A percentile compares a stretch with the other conserved stretches of the same genome.
Conservation (phyloP, 495 filamentous ascomycete genomes). For the Hyaloscypha variabilis region DNA sequence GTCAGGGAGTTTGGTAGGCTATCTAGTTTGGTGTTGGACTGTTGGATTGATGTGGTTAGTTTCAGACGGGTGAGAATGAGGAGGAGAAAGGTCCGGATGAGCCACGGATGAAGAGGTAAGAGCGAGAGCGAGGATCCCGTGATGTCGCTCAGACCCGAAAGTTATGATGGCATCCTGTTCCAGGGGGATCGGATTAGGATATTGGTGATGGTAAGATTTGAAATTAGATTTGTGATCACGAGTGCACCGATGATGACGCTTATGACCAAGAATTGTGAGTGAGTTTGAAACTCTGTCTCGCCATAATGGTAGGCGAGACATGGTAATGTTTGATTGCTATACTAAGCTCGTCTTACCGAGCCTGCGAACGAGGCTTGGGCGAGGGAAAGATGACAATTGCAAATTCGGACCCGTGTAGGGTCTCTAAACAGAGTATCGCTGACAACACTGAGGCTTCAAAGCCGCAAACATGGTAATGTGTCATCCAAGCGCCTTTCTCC, state of each 20-base stretch:
- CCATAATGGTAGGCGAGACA: slow-evolving; percentile 4
- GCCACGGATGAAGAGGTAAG: not conserved
- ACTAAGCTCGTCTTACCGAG: not conserved
- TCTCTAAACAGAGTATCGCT: slow-evolving; percentile 8
- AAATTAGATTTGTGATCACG: not conserved
- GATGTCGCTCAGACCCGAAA: not conserved
- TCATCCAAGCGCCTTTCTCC: slow-evolving; percentile 4
- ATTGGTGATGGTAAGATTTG: not conserved
- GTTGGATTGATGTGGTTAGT: too few species aligned
- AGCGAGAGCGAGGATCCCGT: not conserved
- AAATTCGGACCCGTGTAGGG: not conserved
- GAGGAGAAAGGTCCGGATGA: not conserved
- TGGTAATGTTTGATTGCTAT: slow-evolving; percentile 3
- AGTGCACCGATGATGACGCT: not conserved
- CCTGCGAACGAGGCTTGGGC: not conserved
- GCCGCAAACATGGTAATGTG: not conserved
- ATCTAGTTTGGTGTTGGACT: too few species aligned
- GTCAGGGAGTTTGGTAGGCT: too few species aligned
- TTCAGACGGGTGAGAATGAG: not conserved
- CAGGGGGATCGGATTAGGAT: not conserved
- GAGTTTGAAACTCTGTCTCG: slow-evolving; percentile 10
- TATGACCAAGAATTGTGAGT: not conserved
- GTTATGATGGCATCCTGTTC: not conserved
- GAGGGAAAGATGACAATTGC: slow-evolving; percentile 1
- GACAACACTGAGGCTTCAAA: not conserved